Conservation (phyloP, 805 yeast species). For the Candida nitratophila region DNA sequence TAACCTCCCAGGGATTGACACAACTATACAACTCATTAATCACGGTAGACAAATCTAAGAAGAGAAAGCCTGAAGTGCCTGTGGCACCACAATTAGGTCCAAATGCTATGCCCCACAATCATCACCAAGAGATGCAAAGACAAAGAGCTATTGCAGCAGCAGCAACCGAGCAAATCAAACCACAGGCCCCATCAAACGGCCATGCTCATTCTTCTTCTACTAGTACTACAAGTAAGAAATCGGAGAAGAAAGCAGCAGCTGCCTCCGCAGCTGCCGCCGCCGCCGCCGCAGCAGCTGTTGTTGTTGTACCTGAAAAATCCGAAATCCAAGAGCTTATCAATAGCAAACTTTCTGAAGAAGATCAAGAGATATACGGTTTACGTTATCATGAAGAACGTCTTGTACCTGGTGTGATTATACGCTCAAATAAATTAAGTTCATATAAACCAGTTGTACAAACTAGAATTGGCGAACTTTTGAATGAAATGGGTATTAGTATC, state of each 20-base stretch:
- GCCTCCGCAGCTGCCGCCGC: neutral
- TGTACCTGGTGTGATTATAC: constrained; percentile 72
- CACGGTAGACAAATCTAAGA: constrained; percentile 56
- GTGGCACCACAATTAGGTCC: constrained; percentile 52
- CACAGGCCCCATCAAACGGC: neutral
- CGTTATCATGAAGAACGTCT: constrained; percentile 68
- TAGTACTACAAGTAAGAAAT: constrained; percentile 16
- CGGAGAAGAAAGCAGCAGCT: constrained; percentile 6
- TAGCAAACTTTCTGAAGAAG: constrained; percentile 60
- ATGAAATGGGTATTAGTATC: constrained; percentile 72
- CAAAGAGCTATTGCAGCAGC: constrained; percentile 4
- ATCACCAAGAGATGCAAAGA: constrained; percentile 5
- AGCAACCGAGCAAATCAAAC: constrained; percentile 5
- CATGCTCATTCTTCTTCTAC: constrained; percentile 28
- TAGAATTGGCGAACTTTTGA: constrained; percentile 52
- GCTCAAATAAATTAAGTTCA: constrained; percentile 73
- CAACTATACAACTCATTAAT: constrained; percentile 77
- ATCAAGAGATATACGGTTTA: constrained; percentile 81
- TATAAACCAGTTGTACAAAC: constrained; percentile 72
- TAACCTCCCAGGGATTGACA: constrained; percentile 82
- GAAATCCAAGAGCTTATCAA: constrained; percentile 32
- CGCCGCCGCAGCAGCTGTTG: too few relatives aligned
- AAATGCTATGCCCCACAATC: constrained; percentile 44
- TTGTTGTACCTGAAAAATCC: constrained; percentile 9
- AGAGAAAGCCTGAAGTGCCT: constrained; percentile 44